Conservation (phyloP, 257 asterid species). For the Lavandula angustifolia region DNA sequence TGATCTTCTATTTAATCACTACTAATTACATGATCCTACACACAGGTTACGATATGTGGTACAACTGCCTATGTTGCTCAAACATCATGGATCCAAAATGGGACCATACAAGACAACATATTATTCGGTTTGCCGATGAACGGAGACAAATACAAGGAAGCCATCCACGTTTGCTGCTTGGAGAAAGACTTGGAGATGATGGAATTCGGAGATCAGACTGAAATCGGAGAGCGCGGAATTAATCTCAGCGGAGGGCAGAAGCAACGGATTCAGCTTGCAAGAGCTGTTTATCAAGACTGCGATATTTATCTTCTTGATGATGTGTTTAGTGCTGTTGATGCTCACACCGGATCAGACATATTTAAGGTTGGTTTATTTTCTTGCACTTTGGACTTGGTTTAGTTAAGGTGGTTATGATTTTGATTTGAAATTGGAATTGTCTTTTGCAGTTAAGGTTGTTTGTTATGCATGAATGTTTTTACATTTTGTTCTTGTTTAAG, state of each 20-base stretch:
- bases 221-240: constrained; percentile 99
- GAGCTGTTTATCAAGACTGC: constrained; percentile 94
- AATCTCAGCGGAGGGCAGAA: constrained; percentile 98
- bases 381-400: background rate
- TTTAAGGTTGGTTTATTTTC: constrained; percentile 58
- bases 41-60: constrained; percentile 80
- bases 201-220: constrained; percentile 97
- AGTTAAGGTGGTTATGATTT: too few species aligned
- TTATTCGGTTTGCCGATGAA: constrained; percentile 71
- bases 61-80: constrained; percentile 96
- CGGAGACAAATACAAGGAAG: constrained; percentile 63
- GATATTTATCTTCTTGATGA: constrained; percentile 92
- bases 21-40: background rate
- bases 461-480: too few species aligned
- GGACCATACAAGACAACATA: constrained; percentile 85
- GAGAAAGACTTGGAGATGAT: constrained; percentile 94
- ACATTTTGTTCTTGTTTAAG: too few species aligned
- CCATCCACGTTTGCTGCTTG: constrained; percentile 77
- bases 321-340: constrained; percentile 95
- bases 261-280: constrained; percentile 91
- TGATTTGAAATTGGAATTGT: too few species aligned
- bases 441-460: too few species aligned
- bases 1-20: too few species aligned
- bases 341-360: constrained; percentile 96
- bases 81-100: constrained; percentile 95